A percentile compares a stretch with the other conserved stretches of the same genome.
phyloP scores from a whole-genome alignment of 1,139 yeast species.

The Lipomyces yarrowii region DNA sequence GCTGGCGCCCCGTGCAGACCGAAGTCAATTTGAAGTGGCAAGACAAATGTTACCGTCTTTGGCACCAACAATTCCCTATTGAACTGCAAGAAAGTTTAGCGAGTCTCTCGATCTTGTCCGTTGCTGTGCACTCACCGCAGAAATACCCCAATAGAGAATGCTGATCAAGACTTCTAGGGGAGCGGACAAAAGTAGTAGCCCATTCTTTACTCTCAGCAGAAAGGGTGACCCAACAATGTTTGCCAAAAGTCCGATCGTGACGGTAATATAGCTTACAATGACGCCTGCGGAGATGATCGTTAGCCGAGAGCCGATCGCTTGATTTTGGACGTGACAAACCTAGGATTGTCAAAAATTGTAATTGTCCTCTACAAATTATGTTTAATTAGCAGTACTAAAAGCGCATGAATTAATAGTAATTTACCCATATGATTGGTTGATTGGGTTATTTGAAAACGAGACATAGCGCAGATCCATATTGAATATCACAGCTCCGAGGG shows the following conservation, averaged over 20 bases:
- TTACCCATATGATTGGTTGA: conserved; percentile 24
- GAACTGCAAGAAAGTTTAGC: conserved; percentile 8
- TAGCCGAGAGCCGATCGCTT: background rate
- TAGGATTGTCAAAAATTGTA: conserved; percentile 24
- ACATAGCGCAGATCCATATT: conserved; percentile 17
- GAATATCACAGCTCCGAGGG: conserved; percentile 12
- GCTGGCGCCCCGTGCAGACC: conserved; percentile 27
- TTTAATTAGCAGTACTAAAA: background rate
- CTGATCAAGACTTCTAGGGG: conserved; percentile 25
- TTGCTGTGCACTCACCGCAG: conserved; percentile 3
- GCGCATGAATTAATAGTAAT: background rate
- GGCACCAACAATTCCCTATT: conserved; percentile 19
- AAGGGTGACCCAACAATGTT: conserved; percentile 12
- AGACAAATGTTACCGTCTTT: conserved; percentile 4
- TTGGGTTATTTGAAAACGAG: conserved; percentile 10
- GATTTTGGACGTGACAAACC: conserved; percentile 8
- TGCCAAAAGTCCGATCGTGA: conserved; percentile 20
- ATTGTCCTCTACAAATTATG: conserved; percentile 20
- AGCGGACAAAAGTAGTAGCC: conserved; percentile 11
- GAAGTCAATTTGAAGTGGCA: conserved; percentile 22
- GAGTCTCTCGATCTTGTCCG: background rate
- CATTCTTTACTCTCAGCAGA: conserved; percentile 13
- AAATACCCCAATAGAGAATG: conserved; percentile 22
- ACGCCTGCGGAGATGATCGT: conserved; percentile 11
- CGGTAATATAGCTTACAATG: conserved; percentile 21